These are phyloP conservation scores for Micractinium conductrix DNA, from an alignment of 139 green algal species.

Conservation along the genomic window DNA sequence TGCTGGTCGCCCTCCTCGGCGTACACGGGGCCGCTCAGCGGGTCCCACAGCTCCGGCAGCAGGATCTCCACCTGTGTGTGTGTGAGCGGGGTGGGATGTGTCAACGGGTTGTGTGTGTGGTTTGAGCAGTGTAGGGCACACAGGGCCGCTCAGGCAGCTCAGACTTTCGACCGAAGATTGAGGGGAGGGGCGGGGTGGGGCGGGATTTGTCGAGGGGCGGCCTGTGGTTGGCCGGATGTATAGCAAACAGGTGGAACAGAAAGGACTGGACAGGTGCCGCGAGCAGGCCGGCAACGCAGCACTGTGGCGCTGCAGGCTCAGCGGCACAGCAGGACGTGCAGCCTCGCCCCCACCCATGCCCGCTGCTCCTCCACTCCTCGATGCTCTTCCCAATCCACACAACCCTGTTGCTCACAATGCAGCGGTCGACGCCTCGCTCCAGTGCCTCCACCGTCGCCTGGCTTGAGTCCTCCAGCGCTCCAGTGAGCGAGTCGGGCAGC, in stretches of 20 bases:
- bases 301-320: too few species aligned
- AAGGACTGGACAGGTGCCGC: not conserved
- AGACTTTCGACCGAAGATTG: too few species aligned
- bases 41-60: constrained; percentile 93
- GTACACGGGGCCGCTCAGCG: constrained; percentile 79
- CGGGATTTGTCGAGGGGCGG: too few species aligned
- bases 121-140: too few species aligned
- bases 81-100: not conserved
- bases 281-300: too few species aligned
- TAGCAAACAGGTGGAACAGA: not conserved
- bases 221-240: too few species aligned
- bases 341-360: not conserved
- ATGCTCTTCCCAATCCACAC: not conserved
- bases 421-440: constrained; percentile 57
- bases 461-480: constrained; percentile 69
- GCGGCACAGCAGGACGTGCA: not conserved
- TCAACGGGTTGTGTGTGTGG: too few species aligned
- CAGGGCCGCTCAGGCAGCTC: too few species aligned
- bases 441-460: constrained; percentile 74
- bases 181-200: not conserved
- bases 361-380: not conserved
- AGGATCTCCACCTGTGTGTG: constrained; percentile 57
- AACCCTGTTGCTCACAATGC: constrained; percentile 62
- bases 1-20: constrained; percentile 87
- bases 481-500: constrained; percentile 82